Percentiles rank a stretch among this genome's conserved stretches.
These are phyloP conservation scores for Pichia sporocuriosa DNA, from an alignment of 805 yeast genomes.

Conservation along the genomic window DNA sequence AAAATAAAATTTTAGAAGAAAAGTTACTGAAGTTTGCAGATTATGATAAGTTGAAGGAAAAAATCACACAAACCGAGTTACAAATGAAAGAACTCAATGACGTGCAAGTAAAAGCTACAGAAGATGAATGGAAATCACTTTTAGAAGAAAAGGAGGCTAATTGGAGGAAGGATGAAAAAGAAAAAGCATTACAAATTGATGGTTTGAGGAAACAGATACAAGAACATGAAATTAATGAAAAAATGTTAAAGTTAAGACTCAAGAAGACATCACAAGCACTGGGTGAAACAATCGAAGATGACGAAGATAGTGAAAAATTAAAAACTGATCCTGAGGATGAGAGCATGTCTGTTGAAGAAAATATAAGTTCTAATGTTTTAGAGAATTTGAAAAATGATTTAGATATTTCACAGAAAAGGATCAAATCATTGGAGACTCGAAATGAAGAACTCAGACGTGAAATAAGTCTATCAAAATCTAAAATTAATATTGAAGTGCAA, in stretches of 20 bases:
- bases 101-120: constrained; percentile 58
- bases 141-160: constrained; percentile 68
- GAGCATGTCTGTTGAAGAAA: constrained; percentile 14
- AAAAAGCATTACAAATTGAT: constrained; percentile 42
- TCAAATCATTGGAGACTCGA: constrained; percentile 65
- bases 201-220: constrained; percentile 50
- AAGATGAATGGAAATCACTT: constrained; percentile 59
- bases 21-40: constrained; percentile 63
- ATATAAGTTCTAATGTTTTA: constrained; percentile 30
- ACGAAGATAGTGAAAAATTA: constrained; percentile 20
- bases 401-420: constrained; percentile 61
- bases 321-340: too few species aligned
- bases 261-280: constrained; percentile 41
- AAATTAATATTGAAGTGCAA: constrained; percentile 35
- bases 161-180: constrained; percentile 56
- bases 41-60: constrained; percentile 65
- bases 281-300: constrained; percentile 28
- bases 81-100: constrained; percentile 49
- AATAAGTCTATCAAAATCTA: constrained; percentile 47
- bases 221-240: constrained; percentile 58
- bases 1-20: constrained; percentile 46
- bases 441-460: constrained; percentile 70
- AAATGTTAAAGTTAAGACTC: constrained; percentile 56
- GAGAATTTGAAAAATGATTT: constrained; percentile 66
- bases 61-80: constrained; percentile 55